A percentile compares a stretch with the other conserved stretches of the same genome.
Evolutionary conservation across 371 early-diverging fungal genomes (phyloP).

Genomic region (Coemansia sp.): DNA sequence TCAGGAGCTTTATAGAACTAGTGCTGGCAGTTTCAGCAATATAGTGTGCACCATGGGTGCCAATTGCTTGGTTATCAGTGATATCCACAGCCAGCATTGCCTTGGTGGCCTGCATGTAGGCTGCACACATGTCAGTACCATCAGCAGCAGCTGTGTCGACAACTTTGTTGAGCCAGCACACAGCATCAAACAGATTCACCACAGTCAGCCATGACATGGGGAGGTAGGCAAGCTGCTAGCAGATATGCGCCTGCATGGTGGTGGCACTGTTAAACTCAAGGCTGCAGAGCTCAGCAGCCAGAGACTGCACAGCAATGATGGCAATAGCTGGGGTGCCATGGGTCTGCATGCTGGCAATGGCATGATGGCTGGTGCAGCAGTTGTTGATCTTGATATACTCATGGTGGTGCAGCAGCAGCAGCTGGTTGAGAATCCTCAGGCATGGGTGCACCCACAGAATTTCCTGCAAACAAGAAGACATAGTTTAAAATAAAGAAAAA

Average conservation of each 20-base stretch:
- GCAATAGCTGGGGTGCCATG: slow-evolving; percentile 97
- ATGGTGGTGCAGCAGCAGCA: slow-evolving; percentile 85
- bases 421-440: slow-evolving; percentile 85
- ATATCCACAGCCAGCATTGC: slow-evolving; percentile 85
- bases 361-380: slow-evolving; percentile 77
- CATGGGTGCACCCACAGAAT: slow-evolving; percentile 71
- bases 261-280: slow-evolving; percentile 18
- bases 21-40: slow-evolving; percentile 13
- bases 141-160: slow-evolving; percentile 50
- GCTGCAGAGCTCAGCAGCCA: slow-evolving; percentile 81
- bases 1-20: slow-evolving; percentile 63
- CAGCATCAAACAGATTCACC: slow-evolving; percentile 93
- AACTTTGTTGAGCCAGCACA: slow-evolving; percentile 62
- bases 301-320: slow-evolving; percentile 88
- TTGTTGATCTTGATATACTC: slow-evolving; percentile 69
- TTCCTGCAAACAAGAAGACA: slow-evolving; percentile 60
- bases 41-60: slow-evolving; percentile 74
- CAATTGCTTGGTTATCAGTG: slow-evolving; percentile 86
- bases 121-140: slow-evolving; percentile 41
- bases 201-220: slow-evolving; percentile 93
- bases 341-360: slow-evolving; percentile 92
- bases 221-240: slow-evolving; percentile 70
- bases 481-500: background rate
- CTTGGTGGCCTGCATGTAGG: slow-evolving; percentile 75
- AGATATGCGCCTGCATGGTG: slow-evolving; percentile 54